phyloP scores from a whole-genome alignment of 75 land plant species.

The Sequoiadendron giganteum region DNA sequence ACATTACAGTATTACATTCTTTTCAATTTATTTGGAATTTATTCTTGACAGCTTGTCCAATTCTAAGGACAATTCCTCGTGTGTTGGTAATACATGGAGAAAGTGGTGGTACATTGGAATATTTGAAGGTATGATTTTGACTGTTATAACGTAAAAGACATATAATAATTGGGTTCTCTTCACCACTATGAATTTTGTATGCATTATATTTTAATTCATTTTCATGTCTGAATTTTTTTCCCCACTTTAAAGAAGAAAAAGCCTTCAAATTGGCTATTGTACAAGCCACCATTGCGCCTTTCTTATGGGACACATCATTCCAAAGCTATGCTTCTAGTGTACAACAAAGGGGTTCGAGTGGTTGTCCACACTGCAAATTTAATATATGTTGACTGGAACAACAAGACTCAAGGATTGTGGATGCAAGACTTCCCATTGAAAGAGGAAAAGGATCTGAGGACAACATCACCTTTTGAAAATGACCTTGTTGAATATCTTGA shows the following conservation, averaged over 20 bases:
- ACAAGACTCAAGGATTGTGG: slow-evolving; percentile 98
- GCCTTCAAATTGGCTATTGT: slow-evolving; percentile 72
- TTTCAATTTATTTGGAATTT: slow-evolving; percentile 4
- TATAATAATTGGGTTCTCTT: slow-evolving; percentile 4
- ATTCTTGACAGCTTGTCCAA: slow-evolving; percentile 75
- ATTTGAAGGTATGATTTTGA: slow-evolving; percentile 55
- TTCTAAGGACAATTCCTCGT: slow-evolving; percentile 55
- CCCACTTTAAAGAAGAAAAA: slow-evolving; percentile 48
- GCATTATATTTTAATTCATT: background rate
- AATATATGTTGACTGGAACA: slow-evolving; percentile 97
- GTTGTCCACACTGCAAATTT: slow-evolving; percentile 94
- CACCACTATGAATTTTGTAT: background rate
- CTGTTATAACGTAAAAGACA: background rate
- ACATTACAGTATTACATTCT: background rate
- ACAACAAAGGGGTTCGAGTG: slow-evolving; percentile 82
- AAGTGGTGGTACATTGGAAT: slow-evolving; percentile 50
- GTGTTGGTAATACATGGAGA: slow-evolving; percentile 95
- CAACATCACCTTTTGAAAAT: slow-evolving; percentile 63
- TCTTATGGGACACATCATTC: slow-evolving; percentile 99
- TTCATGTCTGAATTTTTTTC: slow-evolving; percentile 4
- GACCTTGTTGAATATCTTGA: slow-evolving; percentile 88
- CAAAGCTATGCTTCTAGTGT: slow-evolving; percentile 94
- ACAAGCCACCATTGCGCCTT: slow-evolving; percentile 88
- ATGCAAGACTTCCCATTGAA: slow-evolving; percentile 99
- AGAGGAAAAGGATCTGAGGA: slow-evolving; percentile 26